Evolutionary conservation across 1,139 yeast genomes (phyloP), one percentile per base, ranked within the genome.

Genomic region (Geotrichum reessii): DNA sequence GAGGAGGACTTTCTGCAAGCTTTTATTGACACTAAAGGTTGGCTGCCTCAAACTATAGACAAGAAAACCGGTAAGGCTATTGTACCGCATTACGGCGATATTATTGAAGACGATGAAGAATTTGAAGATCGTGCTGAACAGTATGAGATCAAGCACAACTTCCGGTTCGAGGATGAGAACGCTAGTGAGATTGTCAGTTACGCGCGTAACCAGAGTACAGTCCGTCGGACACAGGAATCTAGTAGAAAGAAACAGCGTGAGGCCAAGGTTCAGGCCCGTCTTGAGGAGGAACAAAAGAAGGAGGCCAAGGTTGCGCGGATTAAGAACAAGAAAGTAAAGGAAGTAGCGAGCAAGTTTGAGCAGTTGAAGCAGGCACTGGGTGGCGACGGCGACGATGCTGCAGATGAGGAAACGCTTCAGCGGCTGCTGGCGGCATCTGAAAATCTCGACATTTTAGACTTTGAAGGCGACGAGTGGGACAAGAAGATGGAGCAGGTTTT

Each of bases 391-490:
- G 79, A 84, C 48, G 85, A 82, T 31, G 92, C 87, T 19, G 80
- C 82, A 9, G 79, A 84, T 49, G 86, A 84, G 62, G 87, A 82
- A 55, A 69, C 67, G 11, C 74, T 80, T 50, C 50, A 57, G 8
- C 58, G 55, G 46, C 85, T 87, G 8, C 83, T 86, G 70, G 55
- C 44, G n/a, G 89, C 92, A 5, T 87, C 86, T 59, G 78, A 86
- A 47, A 79, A 91, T 65, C 75, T 95, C 63, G 87, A 88, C 57
- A 96, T 87, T 57, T 11, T 52, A 25, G 98, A 93, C 69, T 95
- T 90, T 71, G 92, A 90, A 65, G 92, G 87, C 67, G 83, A 86
- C 48, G 95, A 88, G 63, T 95, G 99, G 99, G 98, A 95, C 71
- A 76, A 74, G 62, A 85, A 89, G 63, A 86, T 95, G 86, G 84